Evolutionary conservation across 163 green algal genomes (phyloP), one percentile per base, ranked within the genome.

Genomic region (Scenedesmus sp.): DNA sequence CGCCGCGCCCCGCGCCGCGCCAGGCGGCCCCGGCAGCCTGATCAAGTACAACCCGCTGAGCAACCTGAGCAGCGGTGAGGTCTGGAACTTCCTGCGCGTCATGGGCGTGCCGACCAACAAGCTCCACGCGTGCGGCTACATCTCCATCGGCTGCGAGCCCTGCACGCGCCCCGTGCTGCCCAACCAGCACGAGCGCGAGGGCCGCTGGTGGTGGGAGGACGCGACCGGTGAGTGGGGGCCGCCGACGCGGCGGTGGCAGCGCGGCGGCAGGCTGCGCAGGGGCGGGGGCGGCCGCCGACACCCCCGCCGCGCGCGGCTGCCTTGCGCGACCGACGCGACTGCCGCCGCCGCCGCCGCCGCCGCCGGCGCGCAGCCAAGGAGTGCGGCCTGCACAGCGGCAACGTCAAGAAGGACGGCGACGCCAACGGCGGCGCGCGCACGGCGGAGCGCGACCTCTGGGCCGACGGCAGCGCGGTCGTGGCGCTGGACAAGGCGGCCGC

Each of bases 161-260:
- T 99, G 96, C 93, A 99, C 96, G 3, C 78, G 86, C 13, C 60
- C 96, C 22, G 96, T 99, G 82, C 91, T 99, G 83, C 96, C 96
- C 62, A 96, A 97, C 81, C 96, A 99, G 92, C 90, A 95, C 48
- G 96, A 99, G 91, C 91, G 96, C 44, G 96, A 99, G 88, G 94
- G 94, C 24, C 89, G 96, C 65, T 99, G 96, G 96, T 99, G 96
- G 96, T 99, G 96, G 96, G 96, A 99, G 91, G 96, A 98, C 73
- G 86, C 93, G 18, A 84, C 88, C 22, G 88, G 83, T 73, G 60
- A 75, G 45, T 83, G 83, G 75, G 85, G 31, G 79, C 70, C 26
- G 53, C 53, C 28, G 53, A 28, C 7, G 53, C 15, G 13, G 2
- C 53, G 29, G 14, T 10, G 24, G 5, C 36, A 47, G 13, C 2